Percentiles rank a stretch among this genome's conserved stretches.
phyloP scores from a whole-genome alignment of 2,329 filamentous ascomycete genomes.

The Aureobasidium pullulans region DNA sequence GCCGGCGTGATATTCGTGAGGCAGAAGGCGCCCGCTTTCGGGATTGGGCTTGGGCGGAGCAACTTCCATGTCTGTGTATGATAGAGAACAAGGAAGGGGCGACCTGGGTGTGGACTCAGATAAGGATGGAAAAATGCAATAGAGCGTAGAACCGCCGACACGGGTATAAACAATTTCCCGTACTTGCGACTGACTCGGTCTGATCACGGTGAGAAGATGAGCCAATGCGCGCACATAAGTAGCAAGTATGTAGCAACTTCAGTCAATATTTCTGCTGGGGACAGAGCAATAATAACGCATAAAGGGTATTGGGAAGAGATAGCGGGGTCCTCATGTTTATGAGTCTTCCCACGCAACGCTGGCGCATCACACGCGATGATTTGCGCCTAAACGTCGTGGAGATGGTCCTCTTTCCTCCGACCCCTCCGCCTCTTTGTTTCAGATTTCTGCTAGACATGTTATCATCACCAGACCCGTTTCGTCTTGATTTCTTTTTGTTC shows the following conservation, averaged over 20 bases:
- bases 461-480: background rate
- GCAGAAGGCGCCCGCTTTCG: conserved; percentile 8
- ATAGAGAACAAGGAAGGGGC: background rate
- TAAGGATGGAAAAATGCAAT: background rate
- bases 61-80: background rate
- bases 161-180: background rate
- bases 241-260: too few relatives aligned
- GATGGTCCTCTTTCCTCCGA: background rate
- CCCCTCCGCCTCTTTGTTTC: background rate
- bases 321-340: background rate
- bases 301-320: background rate
- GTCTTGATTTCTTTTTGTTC: background rate
- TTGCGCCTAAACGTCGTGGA: background rate
- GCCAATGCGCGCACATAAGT: too few relatives aligned
- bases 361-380: background rate
- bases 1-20: conserved; percentile 11
- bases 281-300: background rate
- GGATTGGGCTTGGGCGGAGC: conserved; percentile 12
- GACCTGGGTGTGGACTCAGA: background rate
- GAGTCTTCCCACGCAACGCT: background rate
- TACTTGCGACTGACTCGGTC: background rate
- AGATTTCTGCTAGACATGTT: background rate
- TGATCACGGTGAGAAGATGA: background rate
- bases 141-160: background rate
- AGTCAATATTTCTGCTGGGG: too few relatives aligned